phyloP scores from a whole-genome alignment of 495 filamentous ascomycete genomes.

The Collariella sp. region DNA sequence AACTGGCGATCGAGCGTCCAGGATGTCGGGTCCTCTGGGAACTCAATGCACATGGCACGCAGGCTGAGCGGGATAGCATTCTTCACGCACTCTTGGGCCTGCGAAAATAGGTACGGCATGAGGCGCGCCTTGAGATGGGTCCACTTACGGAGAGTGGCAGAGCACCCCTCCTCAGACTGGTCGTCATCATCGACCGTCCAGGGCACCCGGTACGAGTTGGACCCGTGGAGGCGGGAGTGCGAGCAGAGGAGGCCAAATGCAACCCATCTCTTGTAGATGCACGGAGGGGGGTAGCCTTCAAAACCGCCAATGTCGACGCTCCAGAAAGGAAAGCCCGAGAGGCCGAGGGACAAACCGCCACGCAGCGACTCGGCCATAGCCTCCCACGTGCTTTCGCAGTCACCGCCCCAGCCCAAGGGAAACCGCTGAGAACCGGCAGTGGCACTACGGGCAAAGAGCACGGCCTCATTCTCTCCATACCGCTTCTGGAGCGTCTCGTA shows the following conservation, averaged over 20 bases:
- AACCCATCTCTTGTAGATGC: conserved; percentile 71
- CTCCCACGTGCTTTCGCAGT: conserved; percentile 64
- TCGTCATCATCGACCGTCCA: conserved; percentile 60
- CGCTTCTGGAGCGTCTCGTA: conserved; percentile 53
- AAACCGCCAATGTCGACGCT: conserved; percentile 66
- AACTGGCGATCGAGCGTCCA: conserved; percentile 60
- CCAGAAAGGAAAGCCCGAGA: conserved; percentile 63
- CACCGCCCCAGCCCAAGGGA: conserved; percentile 58
- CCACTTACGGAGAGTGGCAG: conserved; percentile 48
- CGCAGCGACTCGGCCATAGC: conserved; percentile 66
- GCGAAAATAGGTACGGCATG: conserved; percentile 54
- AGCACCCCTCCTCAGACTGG: conserved; percentile 38
- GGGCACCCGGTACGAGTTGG: conserved; percentile 58
- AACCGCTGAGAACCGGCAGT: conserved; percentile 60
- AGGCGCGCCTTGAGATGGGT: conserved; percentile 53
- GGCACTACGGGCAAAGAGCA: conserved; percentile 60
- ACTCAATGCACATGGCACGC: conserved; percentile 56
- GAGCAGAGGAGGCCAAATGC: conserved; percentile 61
- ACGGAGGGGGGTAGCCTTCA: conserved; percentile 56
- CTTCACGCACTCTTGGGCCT: conserved; percentile 40
- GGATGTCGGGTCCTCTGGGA: conserved; percentile 52
- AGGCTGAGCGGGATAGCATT: conserved; percentile 46
- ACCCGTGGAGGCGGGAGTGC: conserved; percentile 60
- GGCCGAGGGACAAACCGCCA: conserved; percentile 56
- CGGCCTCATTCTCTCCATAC: conserved; percentile 50